Conservation (phyloP, 495 filamentous ascomycete species). For the Podospora pseudoanserina region DNA sequence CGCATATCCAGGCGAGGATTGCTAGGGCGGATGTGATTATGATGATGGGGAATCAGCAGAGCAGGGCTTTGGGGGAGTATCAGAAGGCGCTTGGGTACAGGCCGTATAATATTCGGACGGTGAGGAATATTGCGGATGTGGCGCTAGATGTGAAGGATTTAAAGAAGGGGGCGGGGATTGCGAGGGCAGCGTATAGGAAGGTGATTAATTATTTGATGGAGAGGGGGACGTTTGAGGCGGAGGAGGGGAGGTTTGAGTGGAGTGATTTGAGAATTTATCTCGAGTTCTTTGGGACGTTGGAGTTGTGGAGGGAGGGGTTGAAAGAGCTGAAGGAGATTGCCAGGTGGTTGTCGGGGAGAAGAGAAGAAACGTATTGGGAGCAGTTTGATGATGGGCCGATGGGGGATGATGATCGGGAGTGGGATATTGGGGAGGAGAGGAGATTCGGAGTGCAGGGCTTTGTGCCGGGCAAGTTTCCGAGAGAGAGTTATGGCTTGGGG, state of each 20-base stretch:
- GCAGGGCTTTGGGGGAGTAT: constrained; percentile 60
- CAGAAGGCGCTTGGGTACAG: constrained; percentile 54
- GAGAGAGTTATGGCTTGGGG: constrained; percentile 64
- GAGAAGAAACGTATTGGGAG: constrained; percentile 76
- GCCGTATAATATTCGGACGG: constrained; percentile 58
- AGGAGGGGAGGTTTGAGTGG: constrained; percentile 65
- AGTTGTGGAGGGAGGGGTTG: constrained; percentile 61
- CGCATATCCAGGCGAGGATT: constrained; percentile 40
- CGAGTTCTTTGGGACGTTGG: constrained; percentile 66
- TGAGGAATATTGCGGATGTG: constrained; percentile 62
- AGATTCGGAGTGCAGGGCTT: constrained; percentile 56
- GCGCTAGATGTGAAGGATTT: constrained; percentile 56
- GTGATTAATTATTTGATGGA: constrained; percentile 54
- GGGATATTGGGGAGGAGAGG: constrained; percentile 71
- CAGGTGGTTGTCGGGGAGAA: constrained; percentile 78
- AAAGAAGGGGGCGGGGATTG: constrained; percentile 43
- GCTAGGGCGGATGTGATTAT: constrained; percentile 35
- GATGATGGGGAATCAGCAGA: constrained; percentile 45
- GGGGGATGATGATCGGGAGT: constrained; percentile 81
- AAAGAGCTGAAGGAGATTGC: constrained; percentile 63
- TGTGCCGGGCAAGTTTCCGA: constrained; percentile 51
- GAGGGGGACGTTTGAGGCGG: constrained; percentile 37
- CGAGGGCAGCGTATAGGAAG: constrained; percentile 57
- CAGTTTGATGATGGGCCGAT: constrained; percentile 71
- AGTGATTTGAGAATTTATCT: constrained; percentile 78